These are phyloP conservation scores for Naganishia sp. DNA, from an alignment of 1,284 basidiomycete species.

Conservation along the genomic window DNA sequence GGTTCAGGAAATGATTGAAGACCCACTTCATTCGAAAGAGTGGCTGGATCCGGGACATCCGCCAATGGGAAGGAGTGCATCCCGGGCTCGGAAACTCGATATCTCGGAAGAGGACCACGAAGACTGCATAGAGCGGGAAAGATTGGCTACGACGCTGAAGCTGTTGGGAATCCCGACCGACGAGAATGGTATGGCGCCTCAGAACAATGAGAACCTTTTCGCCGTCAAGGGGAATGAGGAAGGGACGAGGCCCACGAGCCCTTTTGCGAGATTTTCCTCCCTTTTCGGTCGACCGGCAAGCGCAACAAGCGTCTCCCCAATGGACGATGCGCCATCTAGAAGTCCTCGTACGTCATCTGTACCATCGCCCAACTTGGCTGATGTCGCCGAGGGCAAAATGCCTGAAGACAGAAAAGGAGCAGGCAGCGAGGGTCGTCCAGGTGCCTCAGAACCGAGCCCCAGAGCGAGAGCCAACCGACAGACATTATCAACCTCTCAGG, in stretches of 20 bases:
- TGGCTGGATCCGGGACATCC: background rate
- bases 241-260: conserved; percentile 15
- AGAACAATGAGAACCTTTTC: no score
- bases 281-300: conserved; percentile 31
- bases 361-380: background rate
- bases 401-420: background rate
- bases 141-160: conserved; percentile 82
- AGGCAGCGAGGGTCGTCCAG: background rate
- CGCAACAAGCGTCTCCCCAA: conserved; percentile 4
- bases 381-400: background rate
- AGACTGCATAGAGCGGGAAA: conserved; percentile 77
- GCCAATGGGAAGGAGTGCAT: conserved; percentile 1
- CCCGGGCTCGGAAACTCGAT: conserved; percentile 38
- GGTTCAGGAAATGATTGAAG: no score
- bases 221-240: no score
- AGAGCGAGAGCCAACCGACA: conserved; percentile 32
- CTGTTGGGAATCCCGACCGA: conserved; percentile 75
- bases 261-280: conserved; percentile 38
- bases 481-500: conserved; percentile 13
- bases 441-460: conserved; percentile 31
- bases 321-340: background rate
- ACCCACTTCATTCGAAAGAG: no score
- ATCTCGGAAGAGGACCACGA: conserved; percentile 84
- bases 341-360: background rate
- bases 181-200: no score